phyloP scores from a whole-genome alignment of 495 filamentous ascomycete species.

The Aspergillus avenaceus region DNA sequence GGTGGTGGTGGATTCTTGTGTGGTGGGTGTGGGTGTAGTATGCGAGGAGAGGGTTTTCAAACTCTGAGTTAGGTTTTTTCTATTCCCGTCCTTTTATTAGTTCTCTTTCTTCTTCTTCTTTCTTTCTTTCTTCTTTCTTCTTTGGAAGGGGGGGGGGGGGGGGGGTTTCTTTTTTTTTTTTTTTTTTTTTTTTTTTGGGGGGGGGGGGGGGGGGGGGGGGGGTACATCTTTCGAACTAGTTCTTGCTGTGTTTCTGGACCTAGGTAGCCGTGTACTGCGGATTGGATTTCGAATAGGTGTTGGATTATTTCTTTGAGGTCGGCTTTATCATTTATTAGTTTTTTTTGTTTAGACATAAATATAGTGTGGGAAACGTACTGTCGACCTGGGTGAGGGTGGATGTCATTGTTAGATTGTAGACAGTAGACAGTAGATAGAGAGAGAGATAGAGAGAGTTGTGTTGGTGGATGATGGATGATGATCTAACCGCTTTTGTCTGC shows the following conservation, averaged over 20 bases:
- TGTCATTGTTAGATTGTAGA: too few species aligned
- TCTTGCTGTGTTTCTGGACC: conserved; percentile 58
- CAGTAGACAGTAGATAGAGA: too few species aligned
- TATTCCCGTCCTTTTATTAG: too few species aligned
- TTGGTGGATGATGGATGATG: not conserved
- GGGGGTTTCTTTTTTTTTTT: conserved; percentile 37
- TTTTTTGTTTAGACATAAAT: not conserved
- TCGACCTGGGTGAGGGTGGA: conserved; percentile 46
- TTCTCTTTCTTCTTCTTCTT: too few species aligned
- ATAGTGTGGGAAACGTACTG: conserved; percentile 30
- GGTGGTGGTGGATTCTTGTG: conserved; percentile 30
- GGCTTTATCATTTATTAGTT: conserved; percentile 23
- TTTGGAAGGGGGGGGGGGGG: conserved; percentile 36
- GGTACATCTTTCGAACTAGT: conserved; percentile 59
- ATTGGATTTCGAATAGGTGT: conserved; percentile 81
- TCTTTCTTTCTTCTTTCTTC: too few species aligned
- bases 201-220: conserved; percentile 19
- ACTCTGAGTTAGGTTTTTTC: too few species aligned
- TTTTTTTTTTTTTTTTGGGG: conserved; percentile 1
- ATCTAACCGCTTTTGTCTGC: too few species aligned
- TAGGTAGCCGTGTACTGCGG: conserved; percentile 65
- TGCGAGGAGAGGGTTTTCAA: too few species aligned
- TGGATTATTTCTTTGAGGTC: conserved; percentile 64
- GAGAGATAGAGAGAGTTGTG: too few species aligned
- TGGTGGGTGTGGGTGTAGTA: conserved; percentile 36